Evolutionary conservation across 225 moss, liverwort and hornwort species (phyloP), one percentile per base, ranked within the genome.

Genomic region (Polytrichum commune): DNA sequence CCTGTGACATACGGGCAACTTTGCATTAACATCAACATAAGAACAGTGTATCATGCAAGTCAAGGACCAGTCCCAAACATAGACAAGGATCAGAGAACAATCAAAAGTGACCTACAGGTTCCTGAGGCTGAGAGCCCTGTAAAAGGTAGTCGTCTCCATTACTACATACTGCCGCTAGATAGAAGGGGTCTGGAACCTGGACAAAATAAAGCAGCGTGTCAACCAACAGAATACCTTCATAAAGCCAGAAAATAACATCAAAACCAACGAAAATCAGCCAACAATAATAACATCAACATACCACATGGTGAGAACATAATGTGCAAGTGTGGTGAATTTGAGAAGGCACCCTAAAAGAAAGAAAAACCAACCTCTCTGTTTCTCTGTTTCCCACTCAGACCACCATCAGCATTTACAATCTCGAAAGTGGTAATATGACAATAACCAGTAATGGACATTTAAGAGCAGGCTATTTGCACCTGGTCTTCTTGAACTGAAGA

Each of bases 151-250:
- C 70, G 18, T 79, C 66, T 33, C 79, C 74, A 55, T 60, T 62
- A 46, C 29, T 54, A 62, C 70, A 70, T 1, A 71, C 70, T 16
- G 79, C 79, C 46, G 70, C 70, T 70, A 79, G 66, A 69, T 66
- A 74, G 74, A 73, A 73, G 28, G 74, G 66, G 22, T 74, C 74
- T 61, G 70, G 79, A 70, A 74, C 74, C 79, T 79, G 79, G 27
- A 58, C 33, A 38, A n/a, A 33, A 62, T n/a, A 28, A 32, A 67
- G 38, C 19, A 28, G 64, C 25, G 8, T 25, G 24, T 56, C 56
- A 65, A 55, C 18, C 29, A 18, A 16, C 46, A 46, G 16, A 46
- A 46, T 46, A 16, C 46, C 10, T 13, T 46, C 46, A 16, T 46
- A 46, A 16, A 46, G 46, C 46, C 38, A 46, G 46, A 46, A 46